These are phyloP conservation scores for Colletotrichum abscissum DNA, from an alignment of 2,329 filamentous ascomycete species.

Conservation along the genomic window DNA sequence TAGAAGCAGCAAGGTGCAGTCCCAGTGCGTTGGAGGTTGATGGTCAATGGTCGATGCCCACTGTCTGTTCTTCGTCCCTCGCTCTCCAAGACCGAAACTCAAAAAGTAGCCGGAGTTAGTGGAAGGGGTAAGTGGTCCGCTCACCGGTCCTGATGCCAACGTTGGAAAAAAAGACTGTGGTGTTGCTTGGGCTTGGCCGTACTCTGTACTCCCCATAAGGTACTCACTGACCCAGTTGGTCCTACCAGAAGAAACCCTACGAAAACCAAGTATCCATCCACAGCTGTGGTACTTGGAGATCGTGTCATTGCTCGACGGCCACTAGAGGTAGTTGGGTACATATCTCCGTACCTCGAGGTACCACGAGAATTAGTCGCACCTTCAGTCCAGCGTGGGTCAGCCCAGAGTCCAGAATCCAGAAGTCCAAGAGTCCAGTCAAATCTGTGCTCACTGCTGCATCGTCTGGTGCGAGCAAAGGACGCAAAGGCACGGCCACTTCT, in stretches of 20 bases:
- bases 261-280: constrained; percentile 13
- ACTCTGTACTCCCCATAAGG: too few relatives aligned
- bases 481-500: constrained; percentile 13
- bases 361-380: neutral
- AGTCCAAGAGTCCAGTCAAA: constrained; percentile 3
- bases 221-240: constrained; percentile 13
- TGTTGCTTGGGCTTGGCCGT: neutral
- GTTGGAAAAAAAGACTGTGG: neutral
- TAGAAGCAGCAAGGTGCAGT: constrained; percentile 37
- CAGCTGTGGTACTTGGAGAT: neutral
- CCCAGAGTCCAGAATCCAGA: too few relatives aligned
- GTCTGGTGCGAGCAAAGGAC: neutral
- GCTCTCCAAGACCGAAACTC: constrained; percentile 1
- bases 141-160: neutral
- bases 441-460: neutral
- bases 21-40: constrained; percentile 23
- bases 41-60: neutral
- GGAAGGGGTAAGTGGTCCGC: constrained; percentile 13
- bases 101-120: constrained; percentile 8
- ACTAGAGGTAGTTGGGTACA: constrained; percentile 20
- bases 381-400: neutral
- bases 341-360: neutral
- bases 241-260: constrained; percentile 10
- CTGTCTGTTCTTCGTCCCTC: constrained; percentile 29
- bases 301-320: neutral